Evolutionary conservation across 129 eudicot genomes (phyloP).

Genomic region (Artemisia annua): DNA sequence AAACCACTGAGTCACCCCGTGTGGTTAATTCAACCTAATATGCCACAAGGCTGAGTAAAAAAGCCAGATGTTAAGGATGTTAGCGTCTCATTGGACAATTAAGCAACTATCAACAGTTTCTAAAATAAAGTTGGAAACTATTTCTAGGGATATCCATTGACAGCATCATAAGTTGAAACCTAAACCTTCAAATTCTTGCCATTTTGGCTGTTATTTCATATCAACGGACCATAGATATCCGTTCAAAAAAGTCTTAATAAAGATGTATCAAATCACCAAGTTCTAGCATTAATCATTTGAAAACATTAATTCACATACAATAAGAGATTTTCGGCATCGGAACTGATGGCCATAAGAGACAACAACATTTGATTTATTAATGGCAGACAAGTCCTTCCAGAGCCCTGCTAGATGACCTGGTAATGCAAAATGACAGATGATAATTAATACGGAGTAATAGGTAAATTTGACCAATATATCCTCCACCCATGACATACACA

Average conservation of each 20-base stretch:
- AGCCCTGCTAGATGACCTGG: slow-evolving; percentile 20
- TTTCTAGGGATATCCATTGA: too few relatives aligned
- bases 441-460: not conserved
- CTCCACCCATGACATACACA: not conserved
- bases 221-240: not conserved
- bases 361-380: slow-evolving; percentile 27
- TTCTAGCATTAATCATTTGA: slow-evolving; percentile 20
- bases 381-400: slow-evolving; percentile 14
- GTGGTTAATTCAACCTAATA: too few relatives aligned
- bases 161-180: not conserved
- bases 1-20: too few relatives aligned
- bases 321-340: slow-evolving; percentile 8
- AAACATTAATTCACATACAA: slow-evolving; percentile 14
- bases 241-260: slow-evolving; percentile 2
- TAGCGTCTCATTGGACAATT: too few relatives aligned
- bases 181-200: not conserved
- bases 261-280: not conserved
- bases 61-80: too few relatives aligned
- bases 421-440: slow-evolving; percentile 13
- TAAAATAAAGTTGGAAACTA: too few relatives aligned
- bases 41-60: too few relatives aligned
- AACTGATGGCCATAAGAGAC: slow-evolving; percentile 13
- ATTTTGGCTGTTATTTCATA: slow-evolving; percentile 17
- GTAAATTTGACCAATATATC: not conserved
- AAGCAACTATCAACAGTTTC: too few relatives aligned